phyloP scores from a whole-genome alignment of 305 asterid species.

The Solanum hybrid region DNA sequence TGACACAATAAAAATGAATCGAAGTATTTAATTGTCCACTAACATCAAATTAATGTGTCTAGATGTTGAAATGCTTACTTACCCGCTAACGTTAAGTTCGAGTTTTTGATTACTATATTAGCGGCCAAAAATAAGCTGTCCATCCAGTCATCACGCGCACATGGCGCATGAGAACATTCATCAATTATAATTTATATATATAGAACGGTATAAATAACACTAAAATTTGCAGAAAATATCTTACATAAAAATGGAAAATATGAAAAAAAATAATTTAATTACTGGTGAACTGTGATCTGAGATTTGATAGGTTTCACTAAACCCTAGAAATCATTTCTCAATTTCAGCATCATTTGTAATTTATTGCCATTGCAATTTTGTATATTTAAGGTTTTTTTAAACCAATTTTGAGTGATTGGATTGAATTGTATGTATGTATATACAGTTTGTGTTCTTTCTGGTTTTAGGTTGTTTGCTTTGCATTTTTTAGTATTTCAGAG shows the following conservation, averaged over 20 bases:
- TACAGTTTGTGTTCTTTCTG: not conserved
- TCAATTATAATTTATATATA: not conserved
- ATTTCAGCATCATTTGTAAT: not conserved
- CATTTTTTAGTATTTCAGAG: not conserved
- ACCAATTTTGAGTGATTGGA: not conserved
- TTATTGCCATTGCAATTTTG: not conserved
- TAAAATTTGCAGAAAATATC: not conserved
- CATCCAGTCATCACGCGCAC: too few species aligned
- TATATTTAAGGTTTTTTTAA: not conserved
- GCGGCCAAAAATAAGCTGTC: too few species aligned
- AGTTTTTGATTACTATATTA: not conserved
- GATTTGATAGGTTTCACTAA: not conserved
- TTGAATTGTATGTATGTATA: not conserved
- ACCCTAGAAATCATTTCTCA: constrained; percentile 1
- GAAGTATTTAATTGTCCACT: not conserved
- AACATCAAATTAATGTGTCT: not conserved
- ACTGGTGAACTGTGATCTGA: not conserved
- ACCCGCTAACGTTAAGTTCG: not conserved
- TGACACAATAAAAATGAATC: not conserved
- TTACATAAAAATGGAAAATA: not conserved
- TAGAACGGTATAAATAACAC: not conserved
- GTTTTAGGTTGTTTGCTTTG: not conserved
- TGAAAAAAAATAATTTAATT: not conserved
- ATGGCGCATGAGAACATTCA: too few species aligned
- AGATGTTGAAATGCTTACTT: not conserved